Base-by-base conservation (phyloP, 495 filamentous ascomycete genomes). In the Amniculicola lignicola region DNA sequence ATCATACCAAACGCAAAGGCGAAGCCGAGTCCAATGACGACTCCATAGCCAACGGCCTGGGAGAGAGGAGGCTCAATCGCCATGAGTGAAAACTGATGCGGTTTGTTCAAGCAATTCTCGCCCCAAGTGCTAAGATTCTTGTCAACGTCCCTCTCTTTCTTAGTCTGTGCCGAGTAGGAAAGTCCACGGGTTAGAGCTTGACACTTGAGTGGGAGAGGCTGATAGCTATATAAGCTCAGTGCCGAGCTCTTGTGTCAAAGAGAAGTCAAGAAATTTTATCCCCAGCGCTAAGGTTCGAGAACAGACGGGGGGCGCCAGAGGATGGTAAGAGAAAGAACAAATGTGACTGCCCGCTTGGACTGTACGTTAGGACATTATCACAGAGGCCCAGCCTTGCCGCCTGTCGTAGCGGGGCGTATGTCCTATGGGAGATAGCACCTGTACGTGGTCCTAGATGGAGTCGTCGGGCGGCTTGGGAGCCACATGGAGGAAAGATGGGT, bases 1-100 rank as follows among this genome's bases (percentile, higher is more conserved):
- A 68, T 68, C 67, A 68, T 70, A 28, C 61, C 64, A 51, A 68
- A 54, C 59, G 69, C 64, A 57, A 71, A 69, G 16, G 67, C 62
- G 35, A 69, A 68, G 19, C 69, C 69, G 21, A 71, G 37, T 11
- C 69, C 69, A 46, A 71, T 51, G 27, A 71, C 55, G 23, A 71
- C 56, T 38, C 69, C 69, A 69, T 71, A 71, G 45, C 69, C 61
- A 29, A 56, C 57, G 27, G 45, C 52, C 36, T 64, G 56, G 14
- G 40, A 21, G n/a, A 64, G 61, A 4, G 61, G 61, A 28, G 61
- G 51, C 22, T 23, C 18, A 1, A 28, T 16, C 39, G n/a, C n/a
- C n/a, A n/a, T n/a, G n/a, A n/a, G n/a, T n/a, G n/a, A n/a, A n/a
- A n/a, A n/a, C n/a, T n/a, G n/a, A n/a, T n/a, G n/a, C n/a, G n/a